phyloP scores from a whole-genome alignment of 805 yeast species.

The Yarrowia osloensis region DNA sequence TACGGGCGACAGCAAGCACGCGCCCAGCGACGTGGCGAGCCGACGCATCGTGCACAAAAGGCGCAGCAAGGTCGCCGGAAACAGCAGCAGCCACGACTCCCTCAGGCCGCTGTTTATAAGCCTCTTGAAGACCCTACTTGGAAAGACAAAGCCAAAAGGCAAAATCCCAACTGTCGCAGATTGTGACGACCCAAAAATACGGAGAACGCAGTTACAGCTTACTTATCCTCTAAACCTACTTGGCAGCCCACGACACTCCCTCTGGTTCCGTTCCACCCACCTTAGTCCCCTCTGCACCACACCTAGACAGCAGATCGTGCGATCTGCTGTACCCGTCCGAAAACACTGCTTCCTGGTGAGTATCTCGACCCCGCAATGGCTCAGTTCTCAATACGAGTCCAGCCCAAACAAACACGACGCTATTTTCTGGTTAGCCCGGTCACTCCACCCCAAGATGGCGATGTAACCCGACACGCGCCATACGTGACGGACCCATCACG shows the following conservation, averaged over 20 bases:
- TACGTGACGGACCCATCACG: too few species aligned
- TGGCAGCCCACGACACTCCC: conserved; percentile 1
- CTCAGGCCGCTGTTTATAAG: too few species aligned
- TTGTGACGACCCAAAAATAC: conserved; percentile 3
- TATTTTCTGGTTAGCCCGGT: neutral
- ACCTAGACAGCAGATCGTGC: conserved; percentile 10
- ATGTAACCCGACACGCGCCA: neutral
- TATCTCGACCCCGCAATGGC: neutral
- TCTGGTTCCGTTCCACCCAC: neutral
- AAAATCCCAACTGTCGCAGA: conserved; percentile 15
- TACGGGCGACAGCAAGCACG: neutral
- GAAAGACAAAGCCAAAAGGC: neutral
- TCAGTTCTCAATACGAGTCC: neutral
- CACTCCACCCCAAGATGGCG: neutral
- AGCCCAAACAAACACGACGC: neutral
- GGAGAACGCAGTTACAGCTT: conserved; percentile 10
- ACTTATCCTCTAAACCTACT: conserved; percentile 3
- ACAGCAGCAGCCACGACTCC: too few species aligned
- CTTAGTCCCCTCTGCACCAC: neutral
- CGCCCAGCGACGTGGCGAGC: neutral
- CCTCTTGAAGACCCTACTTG: neutral
- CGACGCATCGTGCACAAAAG: too few species aligned
- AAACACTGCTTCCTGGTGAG: neutral
- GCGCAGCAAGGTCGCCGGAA: too few species aligned
- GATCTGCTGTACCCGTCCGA: conserved; percentile 14